These are phyloP conservation scores for Penicillium tannophilum DNA, from an alignment of 495 filamentous ascomycete genomes.

Conservation along the genomic window DNA sequence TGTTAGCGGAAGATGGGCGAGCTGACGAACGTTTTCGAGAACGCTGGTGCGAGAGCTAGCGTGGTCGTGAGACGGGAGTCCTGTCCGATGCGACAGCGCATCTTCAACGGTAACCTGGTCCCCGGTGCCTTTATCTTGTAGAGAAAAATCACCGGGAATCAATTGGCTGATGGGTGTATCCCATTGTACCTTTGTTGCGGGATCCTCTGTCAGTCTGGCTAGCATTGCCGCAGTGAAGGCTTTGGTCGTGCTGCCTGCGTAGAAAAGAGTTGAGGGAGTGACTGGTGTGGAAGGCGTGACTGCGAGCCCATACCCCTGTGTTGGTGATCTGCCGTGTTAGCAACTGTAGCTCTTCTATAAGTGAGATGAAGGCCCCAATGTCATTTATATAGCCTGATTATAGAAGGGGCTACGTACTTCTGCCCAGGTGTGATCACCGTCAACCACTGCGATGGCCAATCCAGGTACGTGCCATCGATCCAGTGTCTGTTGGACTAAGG, in stretches of 20 bases:
- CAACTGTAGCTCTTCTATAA: background rate
- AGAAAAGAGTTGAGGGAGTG: slow-evolving; percentile 37
- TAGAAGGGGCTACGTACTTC: slow-evolving; percentile 5
- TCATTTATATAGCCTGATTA: background rate
- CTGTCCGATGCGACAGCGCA: slow-evolving; percentile 53
- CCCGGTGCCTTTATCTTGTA: slow-evolving; percentile 42
- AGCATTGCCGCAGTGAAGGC: slow-evolving; percentile 53
- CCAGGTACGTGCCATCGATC: slow-evolving; percentile 50
- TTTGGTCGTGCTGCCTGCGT: slow-evolving; percentile 54
- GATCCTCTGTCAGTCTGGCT: slow-evolving; percentile 44
- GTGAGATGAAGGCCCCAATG: background rate
- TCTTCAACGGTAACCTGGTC: slow-evolving; percentile 53
- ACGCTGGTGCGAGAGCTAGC: slow-evolving; percentile 20
- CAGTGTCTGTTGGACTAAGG: slow-evolving; percentile 1
- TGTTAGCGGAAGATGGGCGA: slow-evolving; percentile 46
- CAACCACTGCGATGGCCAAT: slow-evolving; percentile 49
- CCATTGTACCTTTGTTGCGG: slow-evolving; percentile 39
- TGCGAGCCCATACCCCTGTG: slow-evolving; percentile 51
- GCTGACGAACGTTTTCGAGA: slow-evolving; percentile 31
- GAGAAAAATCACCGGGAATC: slow-evolving; percentile 53
- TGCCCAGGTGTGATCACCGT: slow-evolving; percentile 34
- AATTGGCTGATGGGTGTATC: slow-evolving; percentile 50
- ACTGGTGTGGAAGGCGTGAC: slow-evolving; percentile 6
- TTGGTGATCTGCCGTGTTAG: background rate
- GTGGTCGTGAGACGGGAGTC: slow-evolving; percentile 48